Evolutionary conservation across 805 yeast species (phyloP), one percentile per base, ranked within the genome.

Genomic region (Metschnikowia aberdeeniae): DNA sequence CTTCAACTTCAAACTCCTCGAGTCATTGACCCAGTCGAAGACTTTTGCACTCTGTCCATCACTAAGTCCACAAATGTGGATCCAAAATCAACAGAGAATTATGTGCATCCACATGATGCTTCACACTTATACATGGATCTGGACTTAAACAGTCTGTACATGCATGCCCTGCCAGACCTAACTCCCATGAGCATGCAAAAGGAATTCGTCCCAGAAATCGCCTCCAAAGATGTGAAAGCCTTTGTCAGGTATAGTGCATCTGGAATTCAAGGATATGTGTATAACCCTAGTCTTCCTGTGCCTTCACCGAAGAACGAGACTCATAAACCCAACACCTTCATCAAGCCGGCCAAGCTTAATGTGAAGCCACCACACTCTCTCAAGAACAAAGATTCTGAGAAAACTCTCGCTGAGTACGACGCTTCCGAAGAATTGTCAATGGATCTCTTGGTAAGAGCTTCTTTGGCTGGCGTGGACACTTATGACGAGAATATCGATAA

Each of bases 401-500:
- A 39, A 24, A 39, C 42, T 12, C 42, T 39, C 27, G 14, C 42
- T 2, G 36, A 32, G 32, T 33, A 30, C 17, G 45, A 42, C 22
- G 41, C 27, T 4, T 13, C 40, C 2, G 47, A 46, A 6, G 47
- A 36, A 22, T 41, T 44, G 3, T 35, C 46, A 3, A 43, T 49
- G 8, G 44, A 40, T 17, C 44, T 49, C 46, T 42, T 48, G 22
- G 40, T 48, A 6, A 47, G 42, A 17, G 52, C 54, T 5, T 48
- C 54, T 9, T 40, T 43, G 45, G 33, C 46, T 5, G 43, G 39
- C 4, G 22, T 30, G 11, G 43, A 44, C 30, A 40, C 44, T 26
- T 50, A 51, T 20, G 54, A 51, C 33, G 40, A 32, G 34, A 13
- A 28, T 20, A 36, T 39, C 17, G 54, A 51, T 17, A 51, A 49